phyloP scores from a whole-genome alignment of 495 filamentous ascomycete species.

The Schizothecium vesticola region DNA sequence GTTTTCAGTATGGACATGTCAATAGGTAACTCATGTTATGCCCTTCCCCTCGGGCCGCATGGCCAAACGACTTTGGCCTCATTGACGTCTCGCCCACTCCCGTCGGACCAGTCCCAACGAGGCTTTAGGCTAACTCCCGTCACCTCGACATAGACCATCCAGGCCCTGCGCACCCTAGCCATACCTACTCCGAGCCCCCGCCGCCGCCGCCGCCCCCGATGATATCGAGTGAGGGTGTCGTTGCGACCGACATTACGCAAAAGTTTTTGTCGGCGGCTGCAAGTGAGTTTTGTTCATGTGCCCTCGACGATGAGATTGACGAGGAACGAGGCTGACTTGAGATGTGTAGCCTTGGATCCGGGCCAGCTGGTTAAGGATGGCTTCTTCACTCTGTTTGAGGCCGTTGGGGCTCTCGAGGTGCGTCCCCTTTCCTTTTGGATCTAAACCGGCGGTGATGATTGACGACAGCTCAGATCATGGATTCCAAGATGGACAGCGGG shows the following conservation, averaged over 20 bases:
- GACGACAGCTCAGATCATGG: slow-evolving; percentile 70
- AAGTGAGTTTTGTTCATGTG: slow-evolving; percentile 43
- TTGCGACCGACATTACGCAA: slow-evolving; percentile 69
- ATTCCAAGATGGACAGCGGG: slow-evolving; percentile 97
- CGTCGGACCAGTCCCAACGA: not conserved
- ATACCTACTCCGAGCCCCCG: slow-evolving; percentile 15
- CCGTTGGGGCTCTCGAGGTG: slow-evolving; percentile 93
- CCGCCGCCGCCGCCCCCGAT: slow-evolving; percentile 27
- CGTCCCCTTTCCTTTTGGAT: slow-evolving; percentile 16
- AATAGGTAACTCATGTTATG: not conserved
- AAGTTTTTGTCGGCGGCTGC: slow-evolving; percentile 65
- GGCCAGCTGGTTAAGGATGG: slow-evolving; percentile 93
- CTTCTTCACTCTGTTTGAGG: slow-evolving; percentile 85
- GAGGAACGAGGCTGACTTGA: slow-evolving; percentile 12
- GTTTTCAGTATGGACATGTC: not conserved
- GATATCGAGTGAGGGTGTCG: slow-evolving; percentile 43
- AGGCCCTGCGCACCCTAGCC: not conserved
- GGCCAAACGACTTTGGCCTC: not conserved
- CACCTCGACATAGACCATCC: not conserved
- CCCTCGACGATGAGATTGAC: not conserved
- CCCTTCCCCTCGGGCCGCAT: not conserved
- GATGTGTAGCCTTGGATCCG: slow-evolving; percentile 56
- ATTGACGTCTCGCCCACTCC: not conserved
- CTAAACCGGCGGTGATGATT: not conserved
- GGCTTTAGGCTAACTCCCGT: not conserved